These are phyloP conservation scores for Suillus ampliporus DNA, from an alignment of 768 basidiomycete genomes.

Conservation along the genomic window DNA sequence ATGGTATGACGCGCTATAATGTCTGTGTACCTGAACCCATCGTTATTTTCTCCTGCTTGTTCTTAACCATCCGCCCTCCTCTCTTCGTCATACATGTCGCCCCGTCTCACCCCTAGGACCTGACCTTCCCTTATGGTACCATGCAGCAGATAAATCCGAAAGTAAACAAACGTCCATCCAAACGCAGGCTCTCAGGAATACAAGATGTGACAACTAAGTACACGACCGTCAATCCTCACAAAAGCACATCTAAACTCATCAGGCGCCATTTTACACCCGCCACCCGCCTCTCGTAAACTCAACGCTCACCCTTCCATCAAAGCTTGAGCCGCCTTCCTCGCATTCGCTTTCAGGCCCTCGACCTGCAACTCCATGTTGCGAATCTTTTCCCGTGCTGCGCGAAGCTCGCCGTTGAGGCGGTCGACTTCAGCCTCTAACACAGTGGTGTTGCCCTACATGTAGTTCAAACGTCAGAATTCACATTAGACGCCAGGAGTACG, in stretches of 20 bases:
- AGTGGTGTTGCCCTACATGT: constrained; percentile 19
- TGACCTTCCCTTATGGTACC: neutral
- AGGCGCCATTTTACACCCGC: constrained; percentile 2
- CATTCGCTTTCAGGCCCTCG: constrained; percentile 75
- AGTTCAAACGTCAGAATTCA: neutral
- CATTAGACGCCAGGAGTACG: constrained; percentile 20
- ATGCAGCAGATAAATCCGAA: neutral
- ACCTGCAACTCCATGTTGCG: constrained; percentile 84
- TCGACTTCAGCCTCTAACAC: constrained; percentile 62
- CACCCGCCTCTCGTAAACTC: neutral
- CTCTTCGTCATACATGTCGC: too few species aligned
- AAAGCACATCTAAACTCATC: neutral
- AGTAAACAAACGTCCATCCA: neutral
- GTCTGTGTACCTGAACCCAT: too few species aligned
- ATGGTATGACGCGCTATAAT: too few species aligned
- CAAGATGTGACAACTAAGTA: constrained; percentile 1
- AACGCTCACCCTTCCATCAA: constrained; percentile 40
- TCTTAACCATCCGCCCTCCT: too few species aligned
- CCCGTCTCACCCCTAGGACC: too few species aligned
- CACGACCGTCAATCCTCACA: neutral
- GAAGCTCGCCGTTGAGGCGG: constrained; percentile 65
- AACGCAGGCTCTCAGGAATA: neutral
- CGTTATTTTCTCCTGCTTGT: too few species aligned
- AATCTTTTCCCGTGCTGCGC: constrained; percentile 83
- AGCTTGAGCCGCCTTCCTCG: constrained; percentile 74